Conservation (phyloP, 306 rosid species). For the Begonia loranthoides region DNA sequence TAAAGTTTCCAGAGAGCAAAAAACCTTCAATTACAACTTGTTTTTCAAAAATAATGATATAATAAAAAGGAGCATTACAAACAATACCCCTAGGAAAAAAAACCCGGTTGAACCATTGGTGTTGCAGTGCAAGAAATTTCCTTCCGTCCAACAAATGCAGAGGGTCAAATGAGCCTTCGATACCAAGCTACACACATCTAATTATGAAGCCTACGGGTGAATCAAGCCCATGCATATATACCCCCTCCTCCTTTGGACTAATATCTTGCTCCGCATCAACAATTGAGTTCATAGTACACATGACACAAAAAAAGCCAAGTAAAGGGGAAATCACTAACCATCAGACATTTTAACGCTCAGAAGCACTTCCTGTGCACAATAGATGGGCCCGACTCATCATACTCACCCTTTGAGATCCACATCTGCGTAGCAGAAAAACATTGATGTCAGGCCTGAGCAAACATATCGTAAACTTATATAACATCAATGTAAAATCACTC, state of each 20-base stretch:
- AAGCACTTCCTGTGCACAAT: conserved; percentile 5
- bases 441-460: background rate
- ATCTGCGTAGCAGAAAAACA: background rate
- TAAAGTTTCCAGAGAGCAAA: conserved; percentile 7
- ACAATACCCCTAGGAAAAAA: conserved; percentile 6
- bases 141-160: conserved; percentile 3
- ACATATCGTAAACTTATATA: background rate
- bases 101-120: conserved; percentile 9
- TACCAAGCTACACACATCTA: background rate
- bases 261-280: background rate
- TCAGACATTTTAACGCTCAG: background rate
- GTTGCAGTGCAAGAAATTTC: background rate
- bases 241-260: too few species aligned
- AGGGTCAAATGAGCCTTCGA: background rate
- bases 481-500: background rate
- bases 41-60: background rate
- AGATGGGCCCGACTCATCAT: conserved; percentile 1
- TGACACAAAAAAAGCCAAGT: background rate
- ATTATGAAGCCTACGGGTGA: too few species aligned
- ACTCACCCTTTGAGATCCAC: conserved; percentile 5
- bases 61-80: conserved; percentile 10
- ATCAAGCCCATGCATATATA: too few species aligned
- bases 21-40: conserved; percentile 6
- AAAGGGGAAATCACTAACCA: background rate
- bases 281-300: background rate